These are phyloP conservation scores for Peronospora destructor DNA, from an alignment of 352 stramenopile species.

Conservation along the genomic window DNA sequence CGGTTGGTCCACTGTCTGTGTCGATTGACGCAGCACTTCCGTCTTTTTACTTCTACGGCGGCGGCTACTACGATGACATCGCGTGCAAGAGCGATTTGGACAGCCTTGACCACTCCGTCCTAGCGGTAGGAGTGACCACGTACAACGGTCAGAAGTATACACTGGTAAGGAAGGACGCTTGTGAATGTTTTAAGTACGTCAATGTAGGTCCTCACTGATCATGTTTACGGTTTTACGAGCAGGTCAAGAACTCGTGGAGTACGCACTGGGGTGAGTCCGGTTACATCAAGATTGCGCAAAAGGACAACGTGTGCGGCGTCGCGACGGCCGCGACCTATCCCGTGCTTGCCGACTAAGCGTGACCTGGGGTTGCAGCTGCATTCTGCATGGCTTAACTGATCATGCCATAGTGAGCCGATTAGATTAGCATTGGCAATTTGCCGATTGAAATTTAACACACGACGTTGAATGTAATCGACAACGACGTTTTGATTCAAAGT, in stretches of 20 bases:
- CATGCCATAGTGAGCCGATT: constrained; percentile 7
- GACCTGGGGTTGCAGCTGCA: constrained; percentile 5
- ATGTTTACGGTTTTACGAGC: constrained; percentile 1
- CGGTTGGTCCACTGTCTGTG: constrained; percentile 80
- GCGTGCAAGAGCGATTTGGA: constrained; percentile 88
- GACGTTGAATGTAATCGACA: constrained; percentile 10
- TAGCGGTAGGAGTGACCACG: constrained; percentile 87
- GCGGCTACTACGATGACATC: constrained; percentile 80
- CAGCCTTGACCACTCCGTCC: constrained; percentile 88
- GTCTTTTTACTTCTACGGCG: constrained; percentile 87
- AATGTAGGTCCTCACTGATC: not conserved
- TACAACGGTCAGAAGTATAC: constrained; percentile 90
- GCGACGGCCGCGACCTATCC: constrained; percentile 84
- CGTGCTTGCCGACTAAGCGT: constrained; percentile 40
- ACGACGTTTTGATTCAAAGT: constrained; percentile 12
- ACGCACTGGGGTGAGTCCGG: constrained; percentile 90
- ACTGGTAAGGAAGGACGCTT: constrained; percentile 36
- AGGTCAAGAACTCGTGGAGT: constrained; percentile 92
- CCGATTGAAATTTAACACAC: not conserved
- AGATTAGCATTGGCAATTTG: too few species aligned
- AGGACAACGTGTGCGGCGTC: constrained; percentile 94
- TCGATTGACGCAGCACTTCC: constrained; percentile 80
- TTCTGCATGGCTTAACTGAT: constrained; percentile 1
- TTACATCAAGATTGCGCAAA: constrained; percentile 89
- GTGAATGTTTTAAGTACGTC: not conserved